Conservation (phyloP, 2,329 filamentous ascomycete genomes). For the Rhynchosporium secalis region DNA sequence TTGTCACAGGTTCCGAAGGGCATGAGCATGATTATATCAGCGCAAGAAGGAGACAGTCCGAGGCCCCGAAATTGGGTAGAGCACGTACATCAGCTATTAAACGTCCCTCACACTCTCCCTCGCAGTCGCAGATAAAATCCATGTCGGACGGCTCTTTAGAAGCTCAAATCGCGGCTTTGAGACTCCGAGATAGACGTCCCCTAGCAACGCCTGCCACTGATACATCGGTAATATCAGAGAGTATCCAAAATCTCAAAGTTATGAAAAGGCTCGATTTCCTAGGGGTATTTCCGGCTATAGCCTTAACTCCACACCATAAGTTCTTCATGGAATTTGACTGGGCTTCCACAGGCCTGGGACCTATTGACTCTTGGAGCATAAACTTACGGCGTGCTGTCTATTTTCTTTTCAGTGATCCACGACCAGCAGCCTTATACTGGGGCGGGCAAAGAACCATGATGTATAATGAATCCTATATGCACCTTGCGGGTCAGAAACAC, state of each 20-base stretch:
- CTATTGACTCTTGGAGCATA: slow-evolving; percentile 43
- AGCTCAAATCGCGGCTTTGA: slow-evolving; percentile 22
- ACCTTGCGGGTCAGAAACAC: slow-evolving; percentile 40
- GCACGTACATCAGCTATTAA: slow-evolving; percentile 16
- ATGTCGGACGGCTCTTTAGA: slow-evolving; percentile 17
- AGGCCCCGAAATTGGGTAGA: slow-evolving; percentile 8
- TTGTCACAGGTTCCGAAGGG: slow-evolving; percentile 26
- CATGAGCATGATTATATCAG: slow-evolving; percentile 11
- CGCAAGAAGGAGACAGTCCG: slow-evolving; percentile 15
- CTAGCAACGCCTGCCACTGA: slow-evolving; percentile 13
- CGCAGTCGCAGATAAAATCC: not conserved
- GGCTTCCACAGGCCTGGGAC: slow-evolving; percentile 45
- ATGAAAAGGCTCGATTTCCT: slow-evolving; percentile 33
- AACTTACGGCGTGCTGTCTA: slow-evolving; percentile 44
- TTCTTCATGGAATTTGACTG: slow-evolving; percentile 45
- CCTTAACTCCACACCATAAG: slow-evolving; percentile 30
- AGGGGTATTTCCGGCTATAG: slow-evolving; percentile 16
- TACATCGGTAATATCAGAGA: not conserved
- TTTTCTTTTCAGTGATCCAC: slow-evolving; percentile 42
- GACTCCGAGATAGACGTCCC: slow-evolving; percentile 16
- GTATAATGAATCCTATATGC: slow-evolving; percentile 43
- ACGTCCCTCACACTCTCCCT: slow-evolving; percentile 5
- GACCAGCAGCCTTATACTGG: slow-evolving; percentile 42
- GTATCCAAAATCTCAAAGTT: slow-evolving; percentile 1
- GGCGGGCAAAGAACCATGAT: slow-evolving; percentile 39